A percentile compares a stretch with the other conserved stretches of the same genome.
Conservation (phyloP, 768 basidiomycete genomes). For the Lepiota venenata region DNA sequence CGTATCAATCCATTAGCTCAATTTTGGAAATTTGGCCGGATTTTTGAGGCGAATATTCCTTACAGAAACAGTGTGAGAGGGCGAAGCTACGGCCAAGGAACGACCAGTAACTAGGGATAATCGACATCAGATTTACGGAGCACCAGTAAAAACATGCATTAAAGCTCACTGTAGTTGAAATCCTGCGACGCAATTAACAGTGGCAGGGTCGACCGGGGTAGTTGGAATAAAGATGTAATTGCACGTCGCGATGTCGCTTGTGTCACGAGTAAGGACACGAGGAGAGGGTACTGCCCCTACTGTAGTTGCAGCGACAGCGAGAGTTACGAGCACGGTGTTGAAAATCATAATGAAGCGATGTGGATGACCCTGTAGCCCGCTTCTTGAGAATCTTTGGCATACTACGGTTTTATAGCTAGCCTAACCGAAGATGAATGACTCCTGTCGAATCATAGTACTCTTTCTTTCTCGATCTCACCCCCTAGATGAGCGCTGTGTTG, state of each 20-base stretch:
- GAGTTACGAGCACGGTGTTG: no score
- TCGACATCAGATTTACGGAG: neutral
- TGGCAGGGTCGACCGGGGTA: neutral
- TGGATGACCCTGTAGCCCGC: no score
- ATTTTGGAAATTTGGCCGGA: neutral
- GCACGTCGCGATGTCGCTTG: neutral
- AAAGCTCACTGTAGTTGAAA: neutral
- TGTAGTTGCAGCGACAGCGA: no score
- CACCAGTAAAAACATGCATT: neutral
- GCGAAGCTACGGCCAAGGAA: neutral
- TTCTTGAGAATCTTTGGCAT: no score
- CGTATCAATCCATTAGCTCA: neutral
- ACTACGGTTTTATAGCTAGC: no score
- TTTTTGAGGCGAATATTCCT: neutral
- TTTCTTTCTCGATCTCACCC: no score
- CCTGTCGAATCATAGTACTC: no score
- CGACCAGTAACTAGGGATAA: neutral
- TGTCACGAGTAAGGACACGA: no score
- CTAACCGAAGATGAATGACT: no score
- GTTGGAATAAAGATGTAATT: neutral
- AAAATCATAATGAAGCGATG: no score
- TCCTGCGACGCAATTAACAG: neutral
- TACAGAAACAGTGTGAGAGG: neutral
- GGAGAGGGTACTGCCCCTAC: no score
- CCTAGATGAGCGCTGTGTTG: no score